Conservation (phyloP, 2,329 filamentous ascomycete genomes). For the Penicillium sp. region DNA sequence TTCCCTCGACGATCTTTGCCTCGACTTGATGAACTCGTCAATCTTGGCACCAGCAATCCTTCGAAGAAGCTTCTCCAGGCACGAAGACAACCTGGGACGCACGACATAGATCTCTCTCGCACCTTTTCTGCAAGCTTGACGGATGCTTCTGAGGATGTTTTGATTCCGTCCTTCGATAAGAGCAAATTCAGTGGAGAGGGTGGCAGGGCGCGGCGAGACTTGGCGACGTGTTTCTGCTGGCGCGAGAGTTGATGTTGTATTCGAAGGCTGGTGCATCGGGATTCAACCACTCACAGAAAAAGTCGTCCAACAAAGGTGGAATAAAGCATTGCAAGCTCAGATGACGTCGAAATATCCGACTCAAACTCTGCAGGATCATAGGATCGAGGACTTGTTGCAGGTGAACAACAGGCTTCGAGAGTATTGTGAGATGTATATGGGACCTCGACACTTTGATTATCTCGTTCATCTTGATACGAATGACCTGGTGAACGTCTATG, state of each 20-base stretch:
- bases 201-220: conserved; percentile 6
- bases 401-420: conserved; percentile 12
- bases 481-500: conserved; percentile 17
- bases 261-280: conserved; percentile 22
- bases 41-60: conserved; percentile 7
- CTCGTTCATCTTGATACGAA: conserved; percentile 19
- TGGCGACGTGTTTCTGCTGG: conserved; percentile 11
- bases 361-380: conserved; percentile 14
- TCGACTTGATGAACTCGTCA: conserved; percentile 16
- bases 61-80: conserved; percentile 16
- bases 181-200: conserved; percentile 20
- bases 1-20: conserved; percentile 20
- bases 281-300: conserved; percentile 15
- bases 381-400: conserved; percentile 10
- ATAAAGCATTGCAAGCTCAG: background rate
- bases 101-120: conserved; percentile 13
- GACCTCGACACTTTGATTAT: conserved; percentile 16
- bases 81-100: conserved; percentile 19
- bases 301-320: conserved; percentile 3
- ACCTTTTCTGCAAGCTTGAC: conserved; percentile 13
- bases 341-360: conserved; percentile 3
- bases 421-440: conserved; percentile 19
- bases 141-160: background rate
- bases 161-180: conserved; percentile 20
- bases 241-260: conserved; percentile 14